Evolutionary conservation across 2,329 filamentous ascomycete genomes (phyloP).

Genomic region (Penicillium sp.): DNA sequence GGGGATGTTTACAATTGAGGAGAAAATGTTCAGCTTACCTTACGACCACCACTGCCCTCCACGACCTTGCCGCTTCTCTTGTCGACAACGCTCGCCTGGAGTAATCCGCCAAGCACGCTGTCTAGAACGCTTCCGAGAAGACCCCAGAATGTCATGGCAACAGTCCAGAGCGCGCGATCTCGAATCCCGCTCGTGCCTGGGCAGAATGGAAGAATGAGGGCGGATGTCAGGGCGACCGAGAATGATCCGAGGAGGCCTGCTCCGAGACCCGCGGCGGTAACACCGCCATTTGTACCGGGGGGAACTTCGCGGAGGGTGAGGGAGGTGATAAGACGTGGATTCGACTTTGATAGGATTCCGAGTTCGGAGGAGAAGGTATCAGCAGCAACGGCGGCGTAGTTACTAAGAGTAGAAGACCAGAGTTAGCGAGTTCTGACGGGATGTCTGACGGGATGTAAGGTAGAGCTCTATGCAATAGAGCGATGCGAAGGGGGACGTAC

Average conservation of each 20-base stretch:
- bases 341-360: slow-evolving; percentile 76
- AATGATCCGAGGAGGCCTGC: slow-evolving; percentile 75
- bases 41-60: slow-evolving; percentile 75
- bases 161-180: slow-evolving; percentile 51
- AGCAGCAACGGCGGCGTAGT: slow-evolving; percentile 88
- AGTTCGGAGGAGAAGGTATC: slow-evolving; percentile 96
- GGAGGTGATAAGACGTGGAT: slow-evolving; percentile 84
- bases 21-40: slow-evolving; percentile 43
- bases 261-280: slow-evolving; percentile 71
- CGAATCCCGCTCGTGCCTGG: slow-evolving; percentile 49
- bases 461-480: neutral
- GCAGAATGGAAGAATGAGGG: slow-evolving; percentile 71
- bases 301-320: slow-evolving; percentile 75
- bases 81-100: slow-evolving; percentile 87
- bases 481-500: slow-evolving; percentile 26
- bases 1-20: neutral
- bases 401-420: slow-evolving; percentile 40
- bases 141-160: slow-evolving; percentile 69
- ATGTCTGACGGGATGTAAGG: neutral
- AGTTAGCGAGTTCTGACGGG: neutral
- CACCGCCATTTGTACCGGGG: slow-evolving; percentile 89
- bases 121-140: slow-evolving; percentile 80
- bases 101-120: slow-evolving; percentile 78
- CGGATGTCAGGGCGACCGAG: slow-evolving; percentile 66
- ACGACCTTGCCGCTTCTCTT: slow-evolving; percentile 82